Conservation (phyloP, 2,329 filamentous ascomycete species). For the Colletotrichum acutatum region DNA sequence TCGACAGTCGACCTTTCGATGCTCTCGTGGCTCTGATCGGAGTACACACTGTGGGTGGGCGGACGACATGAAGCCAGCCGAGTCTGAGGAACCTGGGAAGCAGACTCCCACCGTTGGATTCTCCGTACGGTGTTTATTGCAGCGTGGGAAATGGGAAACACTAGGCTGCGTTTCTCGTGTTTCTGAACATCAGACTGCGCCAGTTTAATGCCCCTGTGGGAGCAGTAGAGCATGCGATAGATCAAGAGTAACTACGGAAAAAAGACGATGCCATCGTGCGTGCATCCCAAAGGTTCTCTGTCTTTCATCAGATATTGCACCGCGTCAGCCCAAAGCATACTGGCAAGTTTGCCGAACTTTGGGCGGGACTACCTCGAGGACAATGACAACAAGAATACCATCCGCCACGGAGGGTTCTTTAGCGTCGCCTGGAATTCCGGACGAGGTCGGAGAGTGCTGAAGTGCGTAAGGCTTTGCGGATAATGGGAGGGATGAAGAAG, state of each 20-base stretch:
- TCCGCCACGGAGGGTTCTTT: conserved; percentile 10
- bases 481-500: neutral
- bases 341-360: conserved; percentile 25
- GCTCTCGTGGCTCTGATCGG: no score
- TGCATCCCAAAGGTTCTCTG: neutral
- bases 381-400: conserved; percentile 7
- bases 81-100: conserved; percentile 15
- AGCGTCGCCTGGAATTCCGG: conserved; percentile 21
- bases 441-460: conserved; percentile 14
- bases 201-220: conserved; percentile 21
- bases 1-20: neutral
- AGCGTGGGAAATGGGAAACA: conserved; percentile 33
- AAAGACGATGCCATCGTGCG: conserved; percentile 3
- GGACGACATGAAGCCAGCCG: conserved; percentile 34
- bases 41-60: conserved; percentile 18
- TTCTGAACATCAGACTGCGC: conserved; percentile 32
- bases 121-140: neutral
- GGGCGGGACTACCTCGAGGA: neutral
- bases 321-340: conserved; percentile 19
- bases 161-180: conserved; percentile 33
- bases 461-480: neutral
- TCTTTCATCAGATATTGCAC: neutral
- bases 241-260: neutral
- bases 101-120: conserved; percentile 6
- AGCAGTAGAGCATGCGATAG: neutral